A percentile compares a stretch with the other conserved stretches of the same genome.
Evolutionary conservation across 352 stramenopile genomes (phyloP).

Genomic region (Aphanomyces cochlioides): DNA sequence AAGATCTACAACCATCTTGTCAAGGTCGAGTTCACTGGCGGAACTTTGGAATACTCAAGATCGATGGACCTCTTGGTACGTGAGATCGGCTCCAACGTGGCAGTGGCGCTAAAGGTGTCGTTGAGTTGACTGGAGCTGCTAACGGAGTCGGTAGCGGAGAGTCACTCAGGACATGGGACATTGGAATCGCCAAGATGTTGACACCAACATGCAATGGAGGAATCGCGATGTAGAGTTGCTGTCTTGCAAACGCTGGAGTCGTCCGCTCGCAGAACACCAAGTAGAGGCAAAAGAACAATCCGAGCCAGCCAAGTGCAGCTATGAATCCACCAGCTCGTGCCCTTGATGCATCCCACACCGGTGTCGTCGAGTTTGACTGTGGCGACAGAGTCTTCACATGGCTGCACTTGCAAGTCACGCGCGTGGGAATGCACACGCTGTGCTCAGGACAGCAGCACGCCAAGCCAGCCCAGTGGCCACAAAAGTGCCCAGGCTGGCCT

Average conservation of each 20-base stretch:
- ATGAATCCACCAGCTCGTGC: neutral
- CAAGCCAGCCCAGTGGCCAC: neutral
- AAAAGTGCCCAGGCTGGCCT: neutral
- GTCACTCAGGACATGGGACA: neutral
- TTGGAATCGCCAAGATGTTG: neutral
- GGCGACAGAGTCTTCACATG: neutral
- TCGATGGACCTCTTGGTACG: neutral
- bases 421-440: neutral
- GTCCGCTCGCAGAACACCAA: neutral
- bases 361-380: neutral
- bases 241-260: neutral
- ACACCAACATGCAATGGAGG: neutral
- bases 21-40: neutral
- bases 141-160: neutral
- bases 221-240: slow-evolving; percentile 4
- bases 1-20: no score
- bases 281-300: slow-evolving; percentile 5
- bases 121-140: neutral
- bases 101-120: neutral
- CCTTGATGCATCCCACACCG: neutral
- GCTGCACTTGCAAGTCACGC: slow-evolving; percentile 1
- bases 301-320: neutral
- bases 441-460: slow-evolving; percentile 8
- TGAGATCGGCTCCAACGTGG: slow-evolving; percentile 16
- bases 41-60: slow-evolving; percentile 4